phyloP scores from a whole-genome alignment of 352 stramenopile genomes.

The Globisporangium megalacanthum region DNA sequence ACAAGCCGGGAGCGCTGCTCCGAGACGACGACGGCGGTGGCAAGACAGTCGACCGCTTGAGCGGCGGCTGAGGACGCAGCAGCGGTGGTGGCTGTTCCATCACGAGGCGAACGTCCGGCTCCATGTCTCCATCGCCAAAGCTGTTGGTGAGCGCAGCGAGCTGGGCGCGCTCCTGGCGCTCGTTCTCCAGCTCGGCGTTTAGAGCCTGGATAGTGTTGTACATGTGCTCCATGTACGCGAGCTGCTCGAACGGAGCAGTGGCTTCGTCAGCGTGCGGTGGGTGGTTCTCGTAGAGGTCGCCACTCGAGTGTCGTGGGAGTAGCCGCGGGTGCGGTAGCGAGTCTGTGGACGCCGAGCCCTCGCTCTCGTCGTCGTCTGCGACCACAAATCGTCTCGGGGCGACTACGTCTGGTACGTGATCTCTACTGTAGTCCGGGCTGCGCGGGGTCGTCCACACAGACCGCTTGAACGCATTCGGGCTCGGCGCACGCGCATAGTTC shows the following conservation, averaged over 20 bases:
- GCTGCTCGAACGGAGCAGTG: slow-evolving; percentile 29
- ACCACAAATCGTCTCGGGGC: slow-evolving; percentile 1
- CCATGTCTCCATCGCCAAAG: slow-evolving; percentile 18
- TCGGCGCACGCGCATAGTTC: slow-evolving; percentile 6
- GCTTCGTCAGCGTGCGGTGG: slow-evolving; percentile 4
- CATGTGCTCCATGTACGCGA: slow-evolving; percentile 72
- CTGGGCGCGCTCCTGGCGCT: slow-evolving; percentile 23
- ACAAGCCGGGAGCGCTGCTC: slow-evolving; percentile 7
- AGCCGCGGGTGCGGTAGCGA: not conserved
- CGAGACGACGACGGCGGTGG: not conserved
- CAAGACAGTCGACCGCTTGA: not conserved
- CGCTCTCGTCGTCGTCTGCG: slow-evolving; percentile 4
- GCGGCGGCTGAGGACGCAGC: not conserved
- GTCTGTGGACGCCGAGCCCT: not conserved
- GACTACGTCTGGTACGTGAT: not conserved
- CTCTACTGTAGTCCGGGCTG: not conserved
- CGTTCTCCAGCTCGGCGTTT: slow-evolving; percentile 39
- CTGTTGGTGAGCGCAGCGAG: slow-evolving; percentile 7
- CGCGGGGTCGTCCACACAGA: slow-evolving; percentile 46
- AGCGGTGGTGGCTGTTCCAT: not conserved
- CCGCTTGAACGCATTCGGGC: slow-evolving; percentile 29
- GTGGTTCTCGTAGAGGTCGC: slow-evolving; percentile 4
- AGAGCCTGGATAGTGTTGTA: slow-evolving; percentile 50
- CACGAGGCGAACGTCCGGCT: not conserved
- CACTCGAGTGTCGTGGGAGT: slow-evolving; percentile 9